These are phyloP conservation scores for Trametes polyzona DNA, from an alignment of 1,284 basidiomycete species.

Conservation along the genomic window DNA sequence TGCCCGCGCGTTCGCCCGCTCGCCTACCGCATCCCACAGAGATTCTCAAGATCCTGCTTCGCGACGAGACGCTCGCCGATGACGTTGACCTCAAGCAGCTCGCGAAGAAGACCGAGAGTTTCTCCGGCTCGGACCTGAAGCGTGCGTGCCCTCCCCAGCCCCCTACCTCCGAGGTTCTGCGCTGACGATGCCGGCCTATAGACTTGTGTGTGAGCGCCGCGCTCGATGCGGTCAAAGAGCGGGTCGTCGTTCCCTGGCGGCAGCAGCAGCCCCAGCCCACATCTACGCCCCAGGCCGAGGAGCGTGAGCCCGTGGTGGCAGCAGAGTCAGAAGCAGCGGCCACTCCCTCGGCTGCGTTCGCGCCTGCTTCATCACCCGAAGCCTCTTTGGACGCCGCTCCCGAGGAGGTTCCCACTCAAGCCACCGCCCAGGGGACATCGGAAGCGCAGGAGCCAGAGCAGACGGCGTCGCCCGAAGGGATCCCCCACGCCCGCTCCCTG, in stretches of 20 bases:
- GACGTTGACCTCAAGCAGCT: slow-evolving; percentile 71
- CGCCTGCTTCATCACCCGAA: slow-evolving; percentile 1
- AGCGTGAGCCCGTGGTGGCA: not conserved
- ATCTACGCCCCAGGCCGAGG: slow-evolving; percentile 5
- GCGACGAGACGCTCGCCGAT: slow-evolving; percentile 71
- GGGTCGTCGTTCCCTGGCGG: slow-evolving; percentile 74
- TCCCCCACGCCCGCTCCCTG: slow-evolving; percentile 44
- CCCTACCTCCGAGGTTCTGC: slow-evolving; percentile 15
- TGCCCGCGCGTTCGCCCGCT: not conserved
- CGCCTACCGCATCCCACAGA: slow-evolving; percentile 49
- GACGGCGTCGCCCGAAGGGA: not conserved
- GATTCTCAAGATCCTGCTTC: slow-evolving; percentile 83
- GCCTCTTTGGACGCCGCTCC: not conserved
- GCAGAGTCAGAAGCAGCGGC: slow-evolving; percentile 4
- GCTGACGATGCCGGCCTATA: slow-evolving; percentile 37
- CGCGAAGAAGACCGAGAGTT: slow-evolving; percentile 79
- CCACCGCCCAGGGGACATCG: too few relatives aligned
- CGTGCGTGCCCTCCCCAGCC: slow-evolving; percentile 55
- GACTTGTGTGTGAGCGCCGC: slow-evolving; percentile 91
- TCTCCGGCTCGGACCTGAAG: slow-evolving; percentile 93
- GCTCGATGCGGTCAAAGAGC: slow-evolving; percentile 86
- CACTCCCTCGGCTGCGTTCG: slow-evolving; percentile 7
- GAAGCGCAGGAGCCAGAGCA: slow-evolving; percentile 3
- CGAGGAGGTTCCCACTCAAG: not conserved
- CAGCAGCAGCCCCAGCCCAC: slow-evolving; percentile 12